A percentile compares a stretch with the other conserved stretches of the same genome.
phyloP scores from a whole-genome alignment of 2,329 filamentous ascomycete species.

The Ascomycota sp. region DNA sequence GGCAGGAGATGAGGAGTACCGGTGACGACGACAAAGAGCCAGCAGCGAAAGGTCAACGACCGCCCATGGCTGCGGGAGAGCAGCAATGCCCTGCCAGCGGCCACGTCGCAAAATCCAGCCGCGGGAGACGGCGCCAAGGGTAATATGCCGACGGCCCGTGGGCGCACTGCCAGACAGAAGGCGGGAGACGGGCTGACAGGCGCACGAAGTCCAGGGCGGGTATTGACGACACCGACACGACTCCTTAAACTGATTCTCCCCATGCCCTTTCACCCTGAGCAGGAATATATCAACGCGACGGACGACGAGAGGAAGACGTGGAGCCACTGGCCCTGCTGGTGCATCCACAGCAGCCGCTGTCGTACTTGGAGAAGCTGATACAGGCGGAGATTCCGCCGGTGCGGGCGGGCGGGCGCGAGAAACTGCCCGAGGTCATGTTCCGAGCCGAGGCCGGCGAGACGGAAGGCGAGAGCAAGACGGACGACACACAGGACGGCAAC shows the following conservation, averaged over 20 bases:
- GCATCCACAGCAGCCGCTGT: slow-evolving; percentile 78
- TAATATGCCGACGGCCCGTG: slow-evolving; percentile 1
- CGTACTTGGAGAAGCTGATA: slow-evolving; percentile 73
- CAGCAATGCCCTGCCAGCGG: slow-evolving; percentile 19
- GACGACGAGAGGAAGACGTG: slow-evolving; percentile 13
- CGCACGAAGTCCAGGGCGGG: slow-evolving; percentile 31
- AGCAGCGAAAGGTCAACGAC: slow-evolving; percentile 34
- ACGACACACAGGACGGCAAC: slow-evolving; percentile 13
- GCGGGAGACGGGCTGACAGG: not conserved
- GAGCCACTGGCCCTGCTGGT: slow-evolving; percentile 60
- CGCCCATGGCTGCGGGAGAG: slow-evolving; percentile 48
- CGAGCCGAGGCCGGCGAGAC: slow-evolving; percentile 55
- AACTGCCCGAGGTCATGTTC: slow-evolving; percentile 57
- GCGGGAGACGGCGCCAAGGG: slow-evolving; percentile 12
- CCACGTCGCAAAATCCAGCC: slow-evolving; percentile 8
- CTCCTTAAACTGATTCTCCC: slow-evolving; percentile 67
- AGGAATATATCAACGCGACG: slow-evolving; percentile 20
- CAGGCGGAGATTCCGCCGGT: slow-evolving; percentile 67
- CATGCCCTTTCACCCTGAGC: slow-evolving; percentile 26
- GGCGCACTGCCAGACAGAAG: not conserved
- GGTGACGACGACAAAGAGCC: slow-evolving; percentile 4
- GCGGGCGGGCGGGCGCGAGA: slow-evolving; percentile 41
- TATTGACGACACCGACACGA: slow-evolving; percentile 61
- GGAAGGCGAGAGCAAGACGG: slow-evolving; percentile 12
- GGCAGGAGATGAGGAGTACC: no score